These are phyloP conservation scores for Nannizziopsis arthrosporioides DNA, from an alignment of 2,329 filamentous ascomycete species.

Conservation along the genomic window DNA sequence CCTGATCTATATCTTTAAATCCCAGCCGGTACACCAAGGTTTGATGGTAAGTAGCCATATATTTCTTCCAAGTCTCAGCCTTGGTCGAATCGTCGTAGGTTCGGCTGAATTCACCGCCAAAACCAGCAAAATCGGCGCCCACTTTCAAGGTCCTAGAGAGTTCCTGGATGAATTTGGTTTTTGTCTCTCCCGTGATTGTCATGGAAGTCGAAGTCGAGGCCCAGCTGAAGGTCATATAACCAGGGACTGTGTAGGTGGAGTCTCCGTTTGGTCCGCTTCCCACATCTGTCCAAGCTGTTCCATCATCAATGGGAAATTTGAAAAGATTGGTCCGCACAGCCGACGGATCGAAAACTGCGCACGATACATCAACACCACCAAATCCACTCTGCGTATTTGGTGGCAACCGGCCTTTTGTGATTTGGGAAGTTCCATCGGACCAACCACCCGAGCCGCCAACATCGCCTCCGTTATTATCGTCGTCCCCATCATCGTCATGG, in stretches of 20 bases:
- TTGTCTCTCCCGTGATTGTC: conserved; percentile 4
- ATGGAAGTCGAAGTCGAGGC: conserved; percentile 6
- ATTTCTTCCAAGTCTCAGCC: conserved; percentile 7
- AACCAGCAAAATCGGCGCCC: conserved; percentile 3
- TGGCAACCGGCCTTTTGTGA: conserved; percentile 1
- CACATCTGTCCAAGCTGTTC: conserved; percentile 5
- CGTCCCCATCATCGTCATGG: background rate
- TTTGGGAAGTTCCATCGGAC: background rate
- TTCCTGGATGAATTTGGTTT: conserved; percentile 8
- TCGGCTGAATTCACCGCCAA: conserved; percentile 8
- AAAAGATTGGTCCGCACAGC: conserved; percentile 7
- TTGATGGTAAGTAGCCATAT: conserved; percentile 8
- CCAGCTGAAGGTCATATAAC: conserved; percentile 8
- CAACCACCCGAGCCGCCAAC: conserved; percentile 1
- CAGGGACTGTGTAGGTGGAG: conserved; percentile 4
- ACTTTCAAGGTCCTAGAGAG: conserved; percentile 6
- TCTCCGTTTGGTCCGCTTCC: conserved; percentile 4
- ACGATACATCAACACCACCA: conserved; percentile 4
- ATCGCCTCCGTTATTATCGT: background rate
- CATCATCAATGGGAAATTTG: conserved; percentile 6
- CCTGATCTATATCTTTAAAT: conserved; percentile 5
- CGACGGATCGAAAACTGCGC: conserved; percentile 6
- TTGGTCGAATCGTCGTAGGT: conserved; percentile 6
- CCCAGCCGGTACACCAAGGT: conserved; percentile 2
- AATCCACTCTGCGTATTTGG: conserved; percentile 7